phyloP scores from a whole-genome alignment of 225 moss, liverwort and hornwort genomes.

The Lunularia cruciata region DNA sequence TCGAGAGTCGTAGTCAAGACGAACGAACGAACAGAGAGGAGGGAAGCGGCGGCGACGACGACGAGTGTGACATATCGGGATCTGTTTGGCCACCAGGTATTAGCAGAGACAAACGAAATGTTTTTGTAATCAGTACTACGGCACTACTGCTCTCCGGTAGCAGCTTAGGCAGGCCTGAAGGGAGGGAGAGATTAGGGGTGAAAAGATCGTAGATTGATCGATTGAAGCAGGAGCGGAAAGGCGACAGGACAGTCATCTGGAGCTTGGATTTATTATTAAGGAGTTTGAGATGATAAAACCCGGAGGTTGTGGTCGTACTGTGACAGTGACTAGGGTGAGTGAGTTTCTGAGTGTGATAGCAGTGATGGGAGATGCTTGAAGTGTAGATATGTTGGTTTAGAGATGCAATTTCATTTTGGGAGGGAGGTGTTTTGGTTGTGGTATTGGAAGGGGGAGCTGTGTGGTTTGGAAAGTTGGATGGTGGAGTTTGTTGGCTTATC shows the following conservation, averaged over 20 bases:
- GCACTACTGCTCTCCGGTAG: too few relatives aligned
- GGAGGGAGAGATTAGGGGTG: background rate
- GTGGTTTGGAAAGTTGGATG: background rate
- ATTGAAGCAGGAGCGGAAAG: background rate
- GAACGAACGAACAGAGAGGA: background rate
- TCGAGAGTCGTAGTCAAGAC: background rate
- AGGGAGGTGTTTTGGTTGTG: background rate
- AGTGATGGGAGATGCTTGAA: background rate
- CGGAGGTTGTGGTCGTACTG: background rate
- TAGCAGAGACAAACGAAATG: background rate
- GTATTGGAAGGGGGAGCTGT: background rate
- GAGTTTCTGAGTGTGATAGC: background rate
- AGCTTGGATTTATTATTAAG: background rate
- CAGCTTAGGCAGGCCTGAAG: background rate
- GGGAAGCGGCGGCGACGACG: too few relatives aligned
- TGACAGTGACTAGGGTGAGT: constrained; percentile 9
- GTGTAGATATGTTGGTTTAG: background rate
- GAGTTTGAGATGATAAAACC: background rate
- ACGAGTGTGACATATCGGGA: too few relatives aligned
- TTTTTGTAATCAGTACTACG: too few relatives aligned
- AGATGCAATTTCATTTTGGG: background rate
- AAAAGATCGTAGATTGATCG: background rate
- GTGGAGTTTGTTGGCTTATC: background rate
- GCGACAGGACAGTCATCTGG: background rate
- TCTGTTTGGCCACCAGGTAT: too few relatives aligned